These are phyloP conservation scores for Fusarium sp. DNA, from an alignment of 2,329 filamentous ascomycete species.

Conservation along the genomic window DNA sequence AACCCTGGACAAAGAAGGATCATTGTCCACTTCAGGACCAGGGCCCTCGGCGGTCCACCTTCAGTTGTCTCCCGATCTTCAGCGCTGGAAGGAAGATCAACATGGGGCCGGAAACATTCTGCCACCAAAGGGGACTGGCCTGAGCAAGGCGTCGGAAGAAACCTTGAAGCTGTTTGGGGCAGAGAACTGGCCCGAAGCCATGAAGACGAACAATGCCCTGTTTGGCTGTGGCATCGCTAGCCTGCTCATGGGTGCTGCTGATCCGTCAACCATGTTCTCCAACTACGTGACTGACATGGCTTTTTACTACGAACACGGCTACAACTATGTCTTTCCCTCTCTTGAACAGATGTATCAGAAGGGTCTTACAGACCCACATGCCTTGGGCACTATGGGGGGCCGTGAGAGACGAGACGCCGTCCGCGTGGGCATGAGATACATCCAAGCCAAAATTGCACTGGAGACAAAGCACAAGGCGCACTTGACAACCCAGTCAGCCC, in stretches of 20 bases:
- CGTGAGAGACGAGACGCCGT: slow-evolving; percentile 36
- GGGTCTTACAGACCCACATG: slow-evolving; percentile 32
- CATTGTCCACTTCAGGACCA: slow-evolving; percentile 16
- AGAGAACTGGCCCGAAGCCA: slow-evolving; percentile 35
- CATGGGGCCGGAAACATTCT: slow-evolving; percentile 35
- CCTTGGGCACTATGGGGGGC: slow-evolving; percentile 31
- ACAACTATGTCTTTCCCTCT: slow-evolving; percentile 40
- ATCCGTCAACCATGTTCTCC: slow-evolving; percentile 38
- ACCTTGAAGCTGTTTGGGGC: slow-evolving; percentile 28
- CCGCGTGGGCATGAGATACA: slow-evolving; percentile 35
- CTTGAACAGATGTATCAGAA: slow-evolving; percentile 33
- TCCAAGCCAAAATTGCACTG: slow-evolving; percentile 38
- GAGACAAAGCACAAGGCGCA: slow-evolving; percentile 36
- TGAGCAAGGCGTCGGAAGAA: slow-evolving; percentile 26
- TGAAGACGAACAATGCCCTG: slow-evolving; percentile 38
- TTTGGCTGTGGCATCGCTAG: slow-evolving; percentile 41
- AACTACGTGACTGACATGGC: slow-evolving; percentile 42
- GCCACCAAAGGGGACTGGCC: slow-evolving; percentile 35
- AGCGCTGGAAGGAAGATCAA: slow-evolving; percentile 34
- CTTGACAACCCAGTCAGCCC: slow-evolving; percentile 29
- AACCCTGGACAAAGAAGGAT: slow-evolving; percentile 5
- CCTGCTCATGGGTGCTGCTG: slow-evolving; percentile 39
- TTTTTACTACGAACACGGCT: slow-evolving; percentile 40
- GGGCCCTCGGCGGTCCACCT: slow-evolving; percentile 27
- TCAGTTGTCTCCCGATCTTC: slow-evolving; percentile 33